These are phyloP conservation scores for Agaricus blazei DNA, from an alignment of 768 basidiomycete genomes.

Conservation along the genomic window DNA sequence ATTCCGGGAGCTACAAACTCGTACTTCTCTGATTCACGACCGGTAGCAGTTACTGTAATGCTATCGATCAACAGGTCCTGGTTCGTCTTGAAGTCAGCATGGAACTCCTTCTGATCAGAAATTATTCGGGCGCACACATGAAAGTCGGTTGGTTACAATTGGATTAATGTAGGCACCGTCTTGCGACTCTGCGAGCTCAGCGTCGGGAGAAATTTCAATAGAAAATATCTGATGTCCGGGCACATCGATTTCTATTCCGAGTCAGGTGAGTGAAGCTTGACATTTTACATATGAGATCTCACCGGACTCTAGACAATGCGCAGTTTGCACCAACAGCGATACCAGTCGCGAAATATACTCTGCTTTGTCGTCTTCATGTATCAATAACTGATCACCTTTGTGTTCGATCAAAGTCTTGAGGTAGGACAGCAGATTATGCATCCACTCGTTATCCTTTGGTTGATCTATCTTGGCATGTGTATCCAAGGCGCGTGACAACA, in stretches of 20 bases:
- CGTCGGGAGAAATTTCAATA: constrained; percentile 41
- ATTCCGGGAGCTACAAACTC: constrained; percentile 42
- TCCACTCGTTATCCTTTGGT: constrained; percentile 72
- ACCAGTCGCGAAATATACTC: constrained; percentile 51
- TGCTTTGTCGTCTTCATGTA: constrained; percentile 44
- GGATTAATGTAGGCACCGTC: constrained; percentile 66
- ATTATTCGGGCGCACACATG: constrained; percentile 55
- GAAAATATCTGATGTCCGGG: constrained; percentile 67
- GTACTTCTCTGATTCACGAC: constrained; percentile 58
- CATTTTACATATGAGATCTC: constrained; percentile 8
- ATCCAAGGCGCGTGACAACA: constrained; percentile 71
- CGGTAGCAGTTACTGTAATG: constrained; percentile 54
- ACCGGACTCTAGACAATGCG: constrained; percentile 54
- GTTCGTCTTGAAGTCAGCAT: constrained; percentile 7
- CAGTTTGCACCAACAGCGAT: constrained; percentile 40
- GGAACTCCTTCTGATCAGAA: neutral
- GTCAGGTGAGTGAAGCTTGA: neutral
- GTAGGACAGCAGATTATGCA: constrained; percentile 71
- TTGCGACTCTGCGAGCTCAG: constrained; percentile 47
- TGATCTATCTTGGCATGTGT: constrained; percentile 55
- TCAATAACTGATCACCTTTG: constrained; percentile 44
- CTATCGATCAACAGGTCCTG: constrained; percentile 62
- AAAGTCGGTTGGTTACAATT: constrained; percentile 58
- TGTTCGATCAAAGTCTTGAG: constrained; percentile 64
- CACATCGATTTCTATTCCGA: constrained; percentile 47